These are phyloP conservation scores for Gomphus sp. DNA, from an alignment of 1,284 basidiomycete species.

Conservation along the genomic window DNA sequence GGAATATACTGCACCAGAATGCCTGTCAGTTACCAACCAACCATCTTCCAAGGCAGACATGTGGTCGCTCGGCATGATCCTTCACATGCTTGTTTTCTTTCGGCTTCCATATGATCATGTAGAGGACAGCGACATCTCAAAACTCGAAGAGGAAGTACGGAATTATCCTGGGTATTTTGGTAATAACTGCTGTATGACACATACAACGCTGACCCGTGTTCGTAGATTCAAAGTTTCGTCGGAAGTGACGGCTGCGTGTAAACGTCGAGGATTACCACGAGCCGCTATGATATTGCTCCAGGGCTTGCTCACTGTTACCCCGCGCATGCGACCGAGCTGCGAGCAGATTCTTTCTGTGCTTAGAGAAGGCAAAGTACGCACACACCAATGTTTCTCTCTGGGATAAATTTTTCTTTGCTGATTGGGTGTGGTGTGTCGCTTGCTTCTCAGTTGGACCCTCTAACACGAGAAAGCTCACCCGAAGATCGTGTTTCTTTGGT, in stretches of 20 bases:
- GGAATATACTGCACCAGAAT: slow-evolving; percentile 82
- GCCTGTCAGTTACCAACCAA: slow-evolving; percentile 31
- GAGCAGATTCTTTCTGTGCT: slow-evolving; percentile 61
- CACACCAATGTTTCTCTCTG: neutral
- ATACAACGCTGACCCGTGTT: too few species aligned
- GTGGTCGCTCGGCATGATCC: slow-evolving; percentile 87
- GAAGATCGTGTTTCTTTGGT: slow-evolving; percentile 7
- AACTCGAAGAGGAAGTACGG: slow-evolving; percentile 67
- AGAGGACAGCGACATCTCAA: slow-evolving; percentile 38
- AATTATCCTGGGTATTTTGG: slow-evolving; percentile 57
- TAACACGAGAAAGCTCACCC: slow-evolving; percentile 1
- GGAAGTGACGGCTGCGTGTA: slow-evolving; percentile 43
- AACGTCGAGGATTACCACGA: slow-evolving; percentile 58
- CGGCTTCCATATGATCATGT: slow-evolving; percentile 70
- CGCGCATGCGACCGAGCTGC: slow-evolving; percentile 56
- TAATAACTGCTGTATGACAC: too few species aligned
- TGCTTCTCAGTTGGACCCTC: slow-evolving; percentile 17
- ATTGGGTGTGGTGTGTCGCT: too few species aligned
- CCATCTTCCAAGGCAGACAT: slow-evolving; percentile 81
- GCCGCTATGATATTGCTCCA: slow-evolving; percentile 66
- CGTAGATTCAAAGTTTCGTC: slow-evolving; percentile 58
- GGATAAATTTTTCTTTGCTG: neutral
- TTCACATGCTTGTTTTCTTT: slow-evolving; percentile 89
- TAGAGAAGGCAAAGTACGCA: slow-evolving; percentile 56
- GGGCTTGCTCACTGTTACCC: slow-evolving; percentile 53